These are phyloP conservation scores for Beauveria sp. DNA, from an alignment of 2,329 filamentous ascomycete genomes.

Conservation along the genomic window DNA sequence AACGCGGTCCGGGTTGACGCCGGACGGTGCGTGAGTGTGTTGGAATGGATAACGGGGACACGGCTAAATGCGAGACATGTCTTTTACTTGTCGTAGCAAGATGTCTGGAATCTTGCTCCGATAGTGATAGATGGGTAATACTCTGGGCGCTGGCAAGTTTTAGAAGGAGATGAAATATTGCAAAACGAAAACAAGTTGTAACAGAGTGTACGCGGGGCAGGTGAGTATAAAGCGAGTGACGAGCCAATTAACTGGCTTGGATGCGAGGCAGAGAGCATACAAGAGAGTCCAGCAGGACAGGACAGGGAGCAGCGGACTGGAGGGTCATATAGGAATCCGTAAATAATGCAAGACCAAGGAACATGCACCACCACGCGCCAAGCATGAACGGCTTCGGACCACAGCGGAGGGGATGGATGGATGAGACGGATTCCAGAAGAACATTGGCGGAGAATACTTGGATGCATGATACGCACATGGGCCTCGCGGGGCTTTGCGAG, in stretches of 20 bases:
- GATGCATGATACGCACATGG: conserved; percentile 7
- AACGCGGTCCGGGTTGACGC: neutral
- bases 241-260: conserved; percentile 7
- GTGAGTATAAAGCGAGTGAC: neutral
- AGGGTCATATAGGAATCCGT: neutral
- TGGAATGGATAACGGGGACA: conserved; percentile 1
- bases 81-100: conserved; percentile 2
- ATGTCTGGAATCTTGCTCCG: conserved; percentile 2
- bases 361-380: conserved; percentile 1
- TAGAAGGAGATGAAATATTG: neutral
- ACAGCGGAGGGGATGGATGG: neutral
- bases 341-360: neutral
- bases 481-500: neutral
- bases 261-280: neutral
- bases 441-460: neutral
- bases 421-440: neutral
- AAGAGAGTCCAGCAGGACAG: neutral
- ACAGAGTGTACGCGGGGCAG: neutral
- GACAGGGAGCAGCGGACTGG: neutral
- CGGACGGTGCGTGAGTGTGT: neutral
- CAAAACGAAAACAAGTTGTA: neutral
- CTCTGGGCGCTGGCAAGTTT: neutral
- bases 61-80: conserved; percentile 5
- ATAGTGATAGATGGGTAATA: neutral
- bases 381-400: neutral